A percentile compares a stretch with the other conserved stretches of the same genome.
Evolutionary conservation across 768 basidiomycete species (phyloP).

Genomic region (Pleurotus platypus): DNA sequence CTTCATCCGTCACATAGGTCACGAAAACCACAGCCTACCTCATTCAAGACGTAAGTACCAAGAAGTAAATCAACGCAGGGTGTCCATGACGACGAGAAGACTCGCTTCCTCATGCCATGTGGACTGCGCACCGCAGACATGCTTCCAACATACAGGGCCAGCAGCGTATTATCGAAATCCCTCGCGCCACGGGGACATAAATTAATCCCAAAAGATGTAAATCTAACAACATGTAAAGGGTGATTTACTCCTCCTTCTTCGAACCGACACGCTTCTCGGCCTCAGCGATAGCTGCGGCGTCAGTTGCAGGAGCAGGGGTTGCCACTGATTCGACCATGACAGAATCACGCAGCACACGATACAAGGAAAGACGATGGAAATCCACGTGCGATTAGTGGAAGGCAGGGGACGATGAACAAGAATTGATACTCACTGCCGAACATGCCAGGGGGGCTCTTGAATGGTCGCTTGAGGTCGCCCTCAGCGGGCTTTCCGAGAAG

Average conservation of each 20-base stretch:
- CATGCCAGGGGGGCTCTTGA: slow-evolving; percentile 68
- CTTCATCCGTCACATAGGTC: no score
- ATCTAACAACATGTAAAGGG: background rate
- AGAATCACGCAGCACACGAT: background rate
- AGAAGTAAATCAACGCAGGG: no score
- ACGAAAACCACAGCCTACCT: no score
- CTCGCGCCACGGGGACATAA: background rate
- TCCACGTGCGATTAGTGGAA: background rate
- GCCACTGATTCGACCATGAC: slow-evolving; percentile 21
- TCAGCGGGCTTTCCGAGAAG: slow-evolving; percentile 74
- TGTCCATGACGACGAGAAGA: no score
- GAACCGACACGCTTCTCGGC: slow-evolving; percentile 81
- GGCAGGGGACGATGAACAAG: background rate
- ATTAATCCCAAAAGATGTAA: slow-evolving; percentile 1
- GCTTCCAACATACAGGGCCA: background rate
- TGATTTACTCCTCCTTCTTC: slow-evolving; percentile 72
- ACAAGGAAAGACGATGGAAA: no score
- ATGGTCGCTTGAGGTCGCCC: slow-evolving; percentile 88
- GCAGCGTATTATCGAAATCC: background rate
- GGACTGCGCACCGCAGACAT: no score
- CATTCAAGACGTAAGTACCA: no score
- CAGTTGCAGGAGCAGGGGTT: slow-evolving; percentile 73
- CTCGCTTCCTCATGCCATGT: no score
- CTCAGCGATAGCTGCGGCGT: slow-evolving; percentile 81
- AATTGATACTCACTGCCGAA: slow-evolving; percentile 55